Percentiles rank a stretch among this genome's conserved stretches.
Evolutionary conservation across 2,329 filamentous ascomycete species (phyloP).

Genomic region (Cladorrhinum sp.): DNA sequence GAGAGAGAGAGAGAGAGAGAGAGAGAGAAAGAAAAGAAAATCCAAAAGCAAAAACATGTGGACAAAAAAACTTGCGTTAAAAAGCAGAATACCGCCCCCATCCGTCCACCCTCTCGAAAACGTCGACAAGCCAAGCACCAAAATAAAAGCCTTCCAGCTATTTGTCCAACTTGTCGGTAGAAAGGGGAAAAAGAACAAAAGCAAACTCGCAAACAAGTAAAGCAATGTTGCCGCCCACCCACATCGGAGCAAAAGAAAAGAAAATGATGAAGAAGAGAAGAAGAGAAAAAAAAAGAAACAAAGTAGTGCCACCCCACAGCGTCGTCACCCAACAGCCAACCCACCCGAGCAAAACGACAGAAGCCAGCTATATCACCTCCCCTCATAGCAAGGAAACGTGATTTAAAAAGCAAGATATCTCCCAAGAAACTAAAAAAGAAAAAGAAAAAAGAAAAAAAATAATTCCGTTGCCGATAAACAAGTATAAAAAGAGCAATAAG

Average conservation of each 20-base stretch:
- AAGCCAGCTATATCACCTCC: no score
- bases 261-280: not conserved
- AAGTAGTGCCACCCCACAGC: no score
- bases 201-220: no score
- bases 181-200: no score
- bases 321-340: not conserved
- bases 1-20: no score
- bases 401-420: not conserved
- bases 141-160: no score
- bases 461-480: not conserved
- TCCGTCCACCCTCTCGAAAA: not conserved
- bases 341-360: not conserved
- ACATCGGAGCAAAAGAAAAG: not conserved
- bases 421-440: not conserved
- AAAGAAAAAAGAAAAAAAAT: no score
- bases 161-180: no score
- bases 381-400: not conserved
- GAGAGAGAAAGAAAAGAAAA: no score
- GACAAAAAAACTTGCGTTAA: not conserved
- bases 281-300: not conserved
- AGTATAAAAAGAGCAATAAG: not conserved
- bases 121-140: no score
- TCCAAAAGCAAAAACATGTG: not conserved
- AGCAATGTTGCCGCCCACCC: no score
- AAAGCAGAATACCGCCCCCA: no score